Conservation (phyloP, 192 early-diverging fungal genomes). For the Coemansia sp. region DNA sequence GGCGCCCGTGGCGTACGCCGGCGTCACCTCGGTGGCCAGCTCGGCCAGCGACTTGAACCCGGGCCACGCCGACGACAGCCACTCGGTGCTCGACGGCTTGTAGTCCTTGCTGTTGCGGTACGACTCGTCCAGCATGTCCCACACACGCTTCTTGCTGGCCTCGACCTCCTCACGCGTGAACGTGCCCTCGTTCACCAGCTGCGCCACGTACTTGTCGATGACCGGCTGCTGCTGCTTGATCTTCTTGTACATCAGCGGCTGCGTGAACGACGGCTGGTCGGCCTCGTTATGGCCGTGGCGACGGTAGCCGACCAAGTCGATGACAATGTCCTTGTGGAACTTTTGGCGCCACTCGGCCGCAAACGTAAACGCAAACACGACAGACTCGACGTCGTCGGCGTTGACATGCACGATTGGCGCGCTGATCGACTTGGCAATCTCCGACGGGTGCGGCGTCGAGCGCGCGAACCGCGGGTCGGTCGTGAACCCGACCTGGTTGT, state of each 20-base stretch:
- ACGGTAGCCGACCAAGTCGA: slow-evolving; percentile 97
- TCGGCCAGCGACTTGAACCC: slow-evolving; percentile 78
- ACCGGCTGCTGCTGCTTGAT: slow-evolving; percentile 84
- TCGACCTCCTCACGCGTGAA: slow-evolving; percentile 81
- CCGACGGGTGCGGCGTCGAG: slow-evolving; percentile 94
- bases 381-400: slow-evolving; percentile 96
- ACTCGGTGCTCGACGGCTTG: slow-evolving; percentile 85
- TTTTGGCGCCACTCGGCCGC: slow-evolving; percentile 95
- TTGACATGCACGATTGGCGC: slow-evolving; percentile 99
- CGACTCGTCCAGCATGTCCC: slow-evolving; percentile 90
- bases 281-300: slow-evolving; percentile 99
- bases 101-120: slow-evolving; percentile 87
- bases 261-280: slow-evolving; percentile 98
- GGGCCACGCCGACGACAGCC: slow-evolving; percentile 93
- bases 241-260: slow-evolving; percentile 94
- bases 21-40: slow-evolving; percentile 68
- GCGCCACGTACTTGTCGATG: slow-evolving; percentile 79
- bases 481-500: slow-evolving; percentile 99
- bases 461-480: slow-evolving; percentile 95
- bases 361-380: slow-evolving; percentile 90
- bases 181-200: slow-evolving; percentile 80
- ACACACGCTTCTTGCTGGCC: slow-evolving; percentile 86
- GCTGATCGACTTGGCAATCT: slow-evolving; percentile 93
- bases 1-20: slow-evolving; percentile 68
- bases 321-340: slow-evolving; percentile 95